Base-by-base conservation (phyloP, 2,329 filamentous ascomycete genomes). In the Myriosclerotinia scirpicola region DNA sequence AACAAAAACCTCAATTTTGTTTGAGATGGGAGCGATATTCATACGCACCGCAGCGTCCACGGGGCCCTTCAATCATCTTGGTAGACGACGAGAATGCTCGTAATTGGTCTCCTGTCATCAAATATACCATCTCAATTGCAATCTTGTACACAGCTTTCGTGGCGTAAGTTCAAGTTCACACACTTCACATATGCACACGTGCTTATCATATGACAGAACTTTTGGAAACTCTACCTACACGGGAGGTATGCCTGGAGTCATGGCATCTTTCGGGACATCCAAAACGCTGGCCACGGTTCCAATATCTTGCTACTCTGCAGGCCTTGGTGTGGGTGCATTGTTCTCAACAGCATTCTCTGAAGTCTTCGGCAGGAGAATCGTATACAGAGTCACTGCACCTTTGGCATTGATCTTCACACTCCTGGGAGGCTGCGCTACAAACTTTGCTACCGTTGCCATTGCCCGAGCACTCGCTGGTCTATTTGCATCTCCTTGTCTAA, bases 311-410 rank as follows among this genome's bases (percentile, higher is more conserved):
- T 67, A 69, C 40, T 52, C 65, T 7, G 67, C 54, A 9, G 67
- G 67, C 17, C 65, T 69, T 15, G 66, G 65, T n/a, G 26, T 69
- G 8, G 67, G 67, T 15, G 65, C 67, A 14, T 63, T 69, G 15
- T 38, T 69, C 5, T 59, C 46, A 20, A 61, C 67, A 20, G 58
- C 68, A n/a, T 44, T 64, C 8, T 61, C 64, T 2, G 68, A 69
- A 44, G 42, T 69, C 36, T 66, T 61, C 22, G 68, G 68, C 6
- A 40, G 68, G 3, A 52, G n/a, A 20, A 54, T 67, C 34, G 50
- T 67, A 4, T 69, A 65, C 38, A 61, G 63, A 44, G 40, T 64
- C 8, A 64, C 68, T 17, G 40, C 63, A 34, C 65, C 65, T 11
- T 36, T 67, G 11, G 63, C 63, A 11, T n/a, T 68, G n/a, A 54